Conservation (phyloP, 2,329 filamentous ascomycete genomes). For the Tolypocladium capitatum region DNA sequence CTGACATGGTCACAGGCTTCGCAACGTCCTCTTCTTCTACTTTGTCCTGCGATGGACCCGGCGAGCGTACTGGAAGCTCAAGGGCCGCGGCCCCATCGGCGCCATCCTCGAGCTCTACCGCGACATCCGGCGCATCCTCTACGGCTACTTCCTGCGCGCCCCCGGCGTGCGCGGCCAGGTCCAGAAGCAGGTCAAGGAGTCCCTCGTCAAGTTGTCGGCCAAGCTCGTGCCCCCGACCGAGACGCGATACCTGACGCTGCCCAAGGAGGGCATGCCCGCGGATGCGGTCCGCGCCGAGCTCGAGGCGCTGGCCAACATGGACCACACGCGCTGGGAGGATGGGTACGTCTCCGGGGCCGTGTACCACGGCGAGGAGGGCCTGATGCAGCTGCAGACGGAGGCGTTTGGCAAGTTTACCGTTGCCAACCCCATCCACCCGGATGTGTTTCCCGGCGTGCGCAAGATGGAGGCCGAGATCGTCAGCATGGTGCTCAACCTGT, state of each 20-base stretch:
- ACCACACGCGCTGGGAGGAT: conserved; percentile 95
- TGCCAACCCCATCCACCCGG: conserved; percentile 90
- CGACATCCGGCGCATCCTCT: conserved; percentile 57
- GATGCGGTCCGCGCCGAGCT: conserved; percentile 74
- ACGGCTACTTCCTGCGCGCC: conserved; percentile 72
- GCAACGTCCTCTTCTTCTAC: conserved; percentile 78
- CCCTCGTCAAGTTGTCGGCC: conserved; percentile 64
- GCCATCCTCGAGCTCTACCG: conserved; percentile 63
- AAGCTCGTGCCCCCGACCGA: conserved; percentile 70
- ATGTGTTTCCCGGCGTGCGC: conserved; percentile 92
- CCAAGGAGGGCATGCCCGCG: conserved; percentile 68
- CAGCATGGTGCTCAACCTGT: conserved; percentile 82
- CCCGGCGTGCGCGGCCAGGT: conserved; percentile 82
- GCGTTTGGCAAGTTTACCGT: conserved; percentile 93
- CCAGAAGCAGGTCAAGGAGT: conserved; percentile 68
- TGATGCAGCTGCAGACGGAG: conserved; percentile 77
- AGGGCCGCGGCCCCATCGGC: conserved; percentile 76
- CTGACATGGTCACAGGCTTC: conserved; percentile 34
- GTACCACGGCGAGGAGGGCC: conserved; percentile 78
- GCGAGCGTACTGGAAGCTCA: conserved; percentile 69
- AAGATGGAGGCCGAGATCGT: conserved; percentile 99
- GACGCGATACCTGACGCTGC: conserved; percentile 61
- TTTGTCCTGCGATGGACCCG: conserved; percentile 77
- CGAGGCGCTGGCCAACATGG: conserved; percentile 64
- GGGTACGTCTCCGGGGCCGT: conserved; percentile 89